Base-by-base conservation (phyloP, 2,329 filamentous ascomycete species). In the Pseudophaeomoniella oleicola region DNA sequence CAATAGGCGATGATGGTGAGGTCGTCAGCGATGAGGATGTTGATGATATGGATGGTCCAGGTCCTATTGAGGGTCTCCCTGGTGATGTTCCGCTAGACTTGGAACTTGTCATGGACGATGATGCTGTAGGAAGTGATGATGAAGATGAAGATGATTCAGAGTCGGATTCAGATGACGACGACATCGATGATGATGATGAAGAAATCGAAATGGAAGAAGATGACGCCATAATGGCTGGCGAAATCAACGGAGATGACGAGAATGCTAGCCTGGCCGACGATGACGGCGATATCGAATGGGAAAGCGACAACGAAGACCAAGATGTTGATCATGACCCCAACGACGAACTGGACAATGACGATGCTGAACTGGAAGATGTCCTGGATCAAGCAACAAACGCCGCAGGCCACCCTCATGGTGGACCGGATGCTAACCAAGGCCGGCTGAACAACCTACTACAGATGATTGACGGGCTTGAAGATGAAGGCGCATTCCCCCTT, bases 1-100 rank as follows among this genome's bases (percentile, higher is more conserved):
- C 11, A 14, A 77, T 77, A 0, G 72, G 71, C 44, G 82, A 88
- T 50, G 83, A 83, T 40, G 82, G 86, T 49, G 83, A 90, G 46
- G 81, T 88, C 39, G 77, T 94, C 39, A 94, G 87, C 50, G 88
- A 92, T 50, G 83, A 90, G 40, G 84, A 92, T 42, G 69, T 81
- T 43, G 84, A 92, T 39, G 82, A 82, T 17, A 70, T 86, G 36
- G 78, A 77, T 42, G 82, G 78, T 29, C 87, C 92, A 69, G 88
- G 86, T 4, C 67, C 67, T 9, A 72, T 78, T 35, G 74, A 78
- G 63, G 74, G 74, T 39, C 57, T 77, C 30, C 64, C 72, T 29
- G 74, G 73, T 11, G 73, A 78, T 47, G 58, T 64, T n/a, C 63
- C 60, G 16, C 68, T 75, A 57, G 77, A 83, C 27, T 82, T 94